Conservation (phyloP, 2,329 filamentous ascomycete genomes). For the Domatiomyces catenatus region DNA sequence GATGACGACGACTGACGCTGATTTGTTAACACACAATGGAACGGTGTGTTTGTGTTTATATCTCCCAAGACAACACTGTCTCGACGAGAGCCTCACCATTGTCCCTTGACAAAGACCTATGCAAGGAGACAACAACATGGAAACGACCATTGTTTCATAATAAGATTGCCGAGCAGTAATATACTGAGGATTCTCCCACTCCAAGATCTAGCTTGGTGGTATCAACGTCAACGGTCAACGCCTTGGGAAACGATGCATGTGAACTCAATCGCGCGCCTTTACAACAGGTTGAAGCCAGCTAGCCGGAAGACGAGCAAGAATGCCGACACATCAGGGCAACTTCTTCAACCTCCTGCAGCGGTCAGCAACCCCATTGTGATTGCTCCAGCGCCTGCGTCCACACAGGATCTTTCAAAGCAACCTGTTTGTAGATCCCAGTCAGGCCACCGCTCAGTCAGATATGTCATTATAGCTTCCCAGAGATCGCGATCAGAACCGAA, state of each 20-base stretch:
- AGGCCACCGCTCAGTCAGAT: background rate
- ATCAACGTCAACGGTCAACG: background rate
- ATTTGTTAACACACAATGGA: background rate
- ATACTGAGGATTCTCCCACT: background rate
- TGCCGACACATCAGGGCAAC: background rate
- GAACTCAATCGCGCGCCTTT: background rate
- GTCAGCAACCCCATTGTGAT: background rate
- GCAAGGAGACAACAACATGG: background rate
- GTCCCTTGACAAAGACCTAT: background rate
- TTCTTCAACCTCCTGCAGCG: background rate
- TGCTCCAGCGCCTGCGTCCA: background rate
- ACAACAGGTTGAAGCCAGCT: background rate
- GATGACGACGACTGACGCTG: conserved; percentile 7
- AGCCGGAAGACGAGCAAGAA: background rate
- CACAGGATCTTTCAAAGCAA: background rate
- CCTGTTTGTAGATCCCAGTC: background rate
- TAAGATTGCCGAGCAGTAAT: background rate
- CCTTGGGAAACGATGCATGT: background rate
- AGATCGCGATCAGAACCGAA: background rate
- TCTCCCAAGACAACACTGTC: background rate
- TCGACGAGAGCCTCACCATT: background rate
- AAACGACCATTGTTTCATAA: background rate
- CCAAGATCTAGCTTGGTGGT: background rate
- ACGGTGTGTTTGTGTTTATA: background rate
- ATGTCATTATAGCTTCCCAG: background rate